Percentiles rank a stretch among this genome's conserved stretches.
Conservation (phyloP, 2,329 filamentous ascomycete genomes). For the Fusarium gaditjirri region DNA sequence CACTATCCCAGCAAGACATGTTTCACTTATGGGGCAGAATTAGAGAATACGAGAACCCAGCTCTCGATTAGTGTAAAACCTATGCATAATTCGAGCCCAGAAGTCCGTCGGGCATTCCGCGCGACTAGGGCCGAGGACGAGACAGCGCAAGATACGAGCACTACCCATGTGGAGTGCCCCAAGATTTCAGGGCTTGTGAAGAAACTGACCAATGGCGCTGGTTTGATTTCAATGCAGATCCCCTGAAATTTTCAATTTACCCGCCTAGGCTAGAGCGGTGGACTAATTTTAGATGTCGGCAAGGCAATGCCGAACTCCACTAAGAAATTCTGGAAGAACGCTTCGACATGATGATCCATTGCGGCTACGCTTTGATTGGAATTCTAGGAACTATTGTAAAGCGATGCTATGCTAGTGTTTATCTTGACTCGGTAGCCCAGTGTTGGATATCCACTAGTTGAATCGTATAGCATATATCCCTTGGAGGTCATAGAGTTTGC, state of each 20-base stretch:
- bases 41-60: conserved; percentile 2
- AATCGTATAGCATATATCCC: neutral
- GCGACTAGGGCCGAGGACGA: neutral
- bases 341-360: neutral
- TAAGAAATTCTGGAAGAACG: neutral
- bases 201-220: neutral
- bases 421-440: neutral
- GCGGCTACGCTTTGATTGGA: neutral
- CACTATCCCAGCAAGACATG: neutral
- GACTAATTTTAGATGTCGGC: conserved; percentile 17
- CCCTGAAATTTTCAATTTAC: neutral
- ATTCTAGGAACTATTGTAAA: neutral
- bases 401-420: neutral
- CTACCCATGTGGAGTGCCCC: neutral
- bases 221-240: neutral
- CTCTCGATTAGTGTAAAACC: neutral
- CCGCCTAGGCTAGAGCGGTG: neutral
- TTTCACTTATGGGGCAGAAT: conserved; percentile 10
- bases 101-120: neutral
- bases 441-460: too few relatives aligned
- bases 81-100: neutral
- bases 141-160: neutral
- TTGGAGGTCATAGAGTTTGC: neutral
- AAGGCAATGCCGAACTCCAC: neutral
- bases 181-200: neutral